Conservation (phyloP, 495 filamentous ascomycete genomes). For the Lindgomyces ingoldianus region DNA sequence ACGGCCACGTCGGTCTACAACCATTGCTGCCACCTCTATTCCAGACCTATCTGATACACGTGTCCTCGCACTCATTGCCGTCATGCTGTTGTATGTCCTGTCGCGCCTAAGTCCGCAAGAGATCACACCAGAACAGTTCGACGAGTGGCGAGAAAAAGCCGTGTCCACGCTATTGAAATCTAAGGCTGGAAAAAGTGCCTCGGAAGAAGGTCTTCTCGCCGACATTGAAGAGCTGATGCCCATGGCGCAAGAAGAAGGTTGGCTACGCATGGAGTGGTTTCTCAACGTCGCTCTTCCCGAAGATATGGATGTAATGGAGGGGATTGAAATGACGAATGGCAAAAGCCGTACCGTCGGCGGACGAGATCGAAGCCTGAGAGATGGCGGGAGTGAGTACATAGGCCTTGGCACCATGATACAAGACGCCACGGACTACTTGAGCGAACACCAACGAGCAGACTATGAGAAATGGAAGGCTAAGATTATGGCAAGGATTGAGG, state of each 20-base stretch:
- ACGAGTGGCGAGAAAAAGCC: constrained; percentile 48
- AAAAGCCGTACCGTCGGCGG: neutral
- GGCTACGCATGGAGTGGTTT: constrained; percentile 44
- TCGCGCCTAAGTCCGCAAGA: constrained; percentile 45
- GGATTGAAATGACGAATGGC: constrained; percentile 43
- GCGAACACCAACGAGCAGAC: constrained; percentile 64
- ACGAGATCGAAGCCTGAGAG: constrained; percentile 29
- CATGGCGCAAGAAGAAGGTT: constrained; percentile 37
- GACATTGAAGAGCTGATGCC: constrained; percentile 38
- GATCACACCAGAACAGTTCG: constrained; percentile 46
- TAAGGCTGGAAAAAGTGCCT: neutral
- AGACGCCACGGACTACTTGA: constrained; percentile 77
- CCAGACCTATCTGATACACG: constrained; percentile 40
- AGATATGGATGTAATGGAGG: constrained; percentile 44
- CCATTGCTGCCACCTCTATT: constrained; percentile 1
- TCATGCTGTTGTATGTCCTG: constrained; percentile 64
- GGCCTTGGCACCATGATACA: constrained; percentile 82
- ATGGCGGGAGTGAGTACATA: constrained; percentile 46
- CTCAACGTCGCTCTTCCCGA: constrained; percentile 32
- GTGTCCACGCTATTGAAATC: constrained; percentile 32
- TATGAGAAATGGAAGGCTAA: constrained; percentile 72
- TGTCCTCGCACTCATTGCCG: constrained; percentile 60
- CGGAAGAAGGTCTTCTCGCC: constrained; percentile 19
- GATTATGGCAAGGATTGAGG: constrained; percentile 60
- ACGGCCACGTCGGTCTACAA: constrained; percentile 24